phyloP scores from a whole-genome alignment of 75 land plant genomes.

The Larix kaempferi region DNA sequence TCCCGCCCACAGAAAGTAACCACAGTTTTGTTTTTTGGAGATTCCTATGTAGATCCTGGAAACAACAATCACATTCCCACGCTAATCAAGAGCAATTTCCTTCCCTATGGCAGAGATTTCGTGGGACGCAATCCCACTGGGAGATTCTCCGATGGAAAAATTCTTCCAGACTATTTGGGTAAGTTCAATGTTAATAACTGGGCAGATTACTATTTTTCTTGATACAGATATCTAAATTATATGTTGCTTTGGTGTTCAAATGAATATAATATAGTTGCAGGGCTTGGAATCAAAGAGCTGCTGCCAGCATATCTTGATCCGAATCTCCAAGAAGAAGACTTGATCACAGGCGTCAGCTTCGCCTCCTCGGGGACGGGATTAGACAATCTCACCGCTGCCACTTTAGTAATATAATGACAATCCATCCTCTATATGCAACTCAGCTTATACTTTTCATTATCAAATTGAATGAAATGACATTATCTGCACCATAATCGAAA shows the following conservation, averaged over 20 bases:
- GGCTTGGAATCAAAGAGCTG: background rate
- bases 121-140: background rate
- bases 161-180: background rate
- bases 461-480: no score
- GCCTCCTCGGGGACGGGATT: conserved; percentile 1
- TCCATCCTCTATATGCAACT: no score
- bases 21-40: background rate
- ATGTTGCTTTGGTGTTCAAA: no score
- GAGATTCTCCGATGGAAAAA: background rate
- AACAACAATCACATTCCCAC: background rate
- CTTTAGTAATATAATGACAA: background rate
- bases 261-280: background rate
- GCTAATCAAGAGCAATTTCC: background rate
- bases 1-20: no score
- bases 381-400: background rate
- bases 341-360: background rate
- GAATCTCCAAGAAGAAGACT: background rate
- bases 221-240: no score
- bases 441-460: no score
- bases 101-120: background rate
- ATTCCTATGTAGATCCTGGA: background rate
- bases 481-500: no score
- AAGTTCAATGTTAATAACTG: background rate
- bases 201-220: no score
- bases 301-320: background rate